Base-by-base conservation (phyloP, 495 filamentous ascomycete genomes). In the Evernia prunastri region DNA sequence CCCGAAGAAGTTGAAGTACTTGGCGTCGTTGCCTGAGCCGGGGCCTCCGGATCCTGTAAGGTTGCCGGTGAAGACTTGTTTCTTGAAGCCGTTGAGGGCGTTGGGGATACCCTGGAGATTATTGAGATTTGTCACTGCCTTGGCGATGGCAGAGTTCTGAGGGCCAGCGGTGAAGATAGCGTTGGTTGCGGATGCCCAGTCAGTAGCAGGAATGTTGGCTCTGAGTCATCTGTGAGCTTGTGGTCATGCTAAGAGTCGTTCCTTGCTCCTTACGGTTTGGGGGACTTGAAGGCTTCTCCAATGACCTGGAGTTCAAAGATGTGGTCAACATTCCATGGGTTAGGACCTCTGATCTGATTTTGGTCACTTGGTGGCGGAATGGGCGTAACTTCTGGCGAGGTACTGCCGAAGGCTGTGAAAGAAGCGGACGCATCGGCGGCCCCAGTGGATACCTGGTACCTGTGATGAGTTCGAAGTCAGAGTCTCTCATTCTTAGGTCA, bases 31-130 rank as follows among this genome's bases (percentile, higher is more conserved):
- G 35, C 59, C 59, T 2, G 42, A 13, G 29, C 58, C 18, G 8
- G 58, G 58, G 58, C 2, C 17, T 29, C 37, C 37, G 4, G 9
- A 18, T 18, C 31, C 31, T 0, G 37, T 29, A 8, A 58, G 61
- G 5, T 49, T 43, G 25, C 54, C 49, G 7, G 37, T 45, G 25
- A 63, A 45, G 3, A 58, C 61, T 35, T 63, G 20, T 12, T 58
- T 31, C n/a, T 63, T 63, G 61, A 63, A 58, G 27, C 54, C 23
- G 54, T 63, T 63, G 53, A 58, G 17, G 20, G 1, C 17, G 4
- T 47, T 63, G 1, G 61, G 61, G 23, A 63, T 63, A 31, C 61
- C 61, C n/a, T 58, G 4, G 27, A 63, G 61, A 11, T 63, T 63
- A 1, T 63, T 10, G 6, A 43, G 25, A 13, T 47, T 29, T 0